Conservation (phyloP, 345 rosid species). For the Gossypium arboreum region DNA sequence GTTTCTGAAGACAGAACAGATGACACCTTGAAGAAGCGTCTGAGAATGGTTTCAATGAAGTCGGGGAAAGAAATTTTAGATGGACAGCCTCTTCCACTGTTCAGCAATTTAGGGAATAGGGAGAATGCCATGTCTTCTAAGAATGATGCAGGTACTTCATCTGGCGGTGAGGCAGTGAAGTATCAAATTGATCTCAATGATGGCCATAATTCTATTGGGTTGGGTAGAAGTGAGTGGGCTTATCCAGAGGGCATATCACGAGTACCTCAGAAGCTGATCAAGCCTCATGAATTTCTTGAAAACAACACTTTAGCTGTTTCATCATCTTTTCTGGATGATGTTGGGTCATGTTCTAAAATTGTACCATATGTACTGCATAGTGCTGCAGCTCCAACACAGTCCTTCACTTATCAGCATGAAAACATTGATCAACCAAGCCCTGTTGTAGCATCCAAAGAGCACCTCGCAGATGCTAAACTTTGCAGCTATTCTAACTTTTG, state of each 20-base stretch:
- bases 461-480: conserved; percentile 15
- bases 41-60: conserved; percentile 18
- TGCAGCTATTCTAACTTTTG: conserved; percentile 29
- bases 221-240: conserved; percentile 19
- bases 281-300: conserved; percentile 23
- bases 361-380: conserved; percentile 24
- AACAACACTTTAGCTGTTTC: conserved; percentile 26
- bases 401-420: conserved; percentile 22
- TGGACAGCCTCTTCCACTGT: conserved; percentile 27
- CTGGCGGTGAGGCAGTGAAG: background rate
- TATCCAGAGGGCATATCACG: conserved; percentile 18
- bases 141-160: background rate
- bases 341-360: conserved; percentile 43
- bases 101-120: conserved; percentile 19
- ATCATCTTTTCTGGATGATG: conserved; percentile 22
- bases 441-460: conserved; percentile 23
- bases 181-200: background rate
- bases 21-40: conserved; percentile 23
- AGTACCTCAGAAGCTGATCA: conserved; percentile 25
- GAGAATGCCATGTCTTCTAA: conserved; percentile 17
- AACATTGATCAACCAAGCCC: conserved; percentile 22
- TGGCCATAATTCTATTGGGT: background rate
- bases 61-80: conserved; percentile 27
- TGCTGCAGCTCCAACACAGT: conserved; percentile 21
- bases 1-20: conserved; percentile 22